Base-by-base conservation (phyloP, 2,329 filamentous ascomycete species). In the Alternaria arborescens region DNA sequence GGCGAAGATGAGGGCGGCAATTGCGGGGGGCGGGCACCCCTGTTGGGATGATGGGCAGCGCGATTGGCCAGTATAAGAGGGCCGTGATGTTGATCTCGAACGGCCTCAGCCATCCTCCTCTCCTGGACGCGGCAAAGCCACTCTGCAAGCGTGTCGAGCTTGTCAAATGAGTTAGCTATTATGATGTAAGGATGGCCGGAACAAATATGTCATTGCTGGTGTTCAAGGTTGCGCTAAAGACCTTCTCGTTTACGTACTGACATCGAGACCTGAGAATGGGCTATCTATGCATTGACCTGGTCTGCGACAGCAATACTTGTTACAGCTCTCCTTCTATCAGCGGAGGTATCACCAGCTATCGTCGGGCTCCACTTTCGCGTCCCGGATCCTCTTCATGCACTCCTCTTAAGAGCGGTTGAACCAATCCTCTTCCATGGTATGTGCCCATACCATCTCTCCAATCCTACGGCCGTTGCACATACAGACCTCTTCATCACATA, bases 1-100 rank as follows among this genome's bases (percentile, higher is more conserved):
- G 52, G 58, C 58, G 52, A 56, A 41, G 47, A 26, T 14, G 22
- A 36, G 30, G 46, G 58, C 58, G 58, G 58, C 47, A 47, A 60
- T 44, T 52, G 58, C 52, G 58, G 58, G 58, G 58, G 46, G 52
- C 46, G 12, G 34, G 40, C 34, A 41, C 41, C 52, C 52, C 44
- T 55, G 52, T 8, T 24, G 12, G 36, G 38, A 18, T 12, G 32
- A 36, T 36, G 16, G 20, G 36, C 38, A 38, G 43, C 8, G 18
- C 40, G 5, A 60, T 60, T 60, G 43, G 58, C 44, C 26, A 40
- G 41, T 12, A 36, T 20, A 46, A 32, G 28, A 28, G 41, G 47
- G 20, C 26, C 46, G 44, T 46, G 10, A 46, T 60, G 47, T 47
- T 56, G 58, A 60, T 60, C 58, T 40, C 47, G 47, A 26, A 50